Evolutionary conservation across 2,329 filamentous ascomycete genomes (phyloP).

Genomic region (Neophaeococcomyces aloes): DNA sequence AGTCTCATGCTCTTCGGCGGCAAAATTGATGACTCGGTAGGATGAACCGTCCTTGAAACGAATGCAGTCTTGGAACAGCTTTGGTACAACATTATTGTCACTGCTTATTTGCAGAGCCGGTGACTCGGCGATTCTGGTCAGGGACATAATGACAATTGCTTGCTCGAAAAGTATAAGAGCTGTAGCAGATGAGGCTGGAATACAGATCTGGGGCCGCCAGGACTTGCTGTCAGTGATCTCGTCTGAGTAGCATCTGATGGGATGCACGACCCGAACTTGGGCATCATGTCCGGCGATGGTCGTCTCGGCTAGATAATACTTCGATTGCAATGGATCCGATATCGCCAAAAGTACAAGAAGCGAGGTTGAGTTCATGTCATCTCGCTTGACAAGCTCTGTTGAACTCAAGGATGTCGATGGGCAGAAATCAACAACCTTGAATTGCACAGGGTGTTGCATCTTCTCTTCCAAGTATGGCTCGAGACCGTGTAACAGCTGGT

Average conservation of each 20-base stretch:
- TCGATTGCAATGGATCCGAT: constrained; percentile 42
- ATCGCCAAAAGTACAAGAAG: constrained; percentile 54
- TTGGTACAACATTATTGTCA: constrained; percentile 52
- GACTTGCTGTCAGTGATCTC: constrained; percentile 31
- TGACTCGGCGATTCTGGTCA: constrained; percentile 55
- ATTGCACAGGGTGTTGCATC: constrained; percentile 26
- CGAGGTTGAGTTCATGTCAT: constrained; percentile 34
- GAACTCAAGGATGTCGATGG: constrained; percentile 6
- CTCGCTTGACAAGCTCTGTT: constrained; percentile 22
- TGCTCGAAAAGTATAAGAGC: constrained; percentile 73
- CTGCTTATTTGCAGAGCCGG: constrained; percentile 66
- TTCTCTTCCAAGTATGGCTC: constrained; percentile 40
- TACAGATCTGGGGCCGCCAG: constrained; percentile 56
- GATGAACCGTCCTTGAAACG: constrained; percentile 54
- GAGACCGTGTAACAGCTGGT: constrained; percentile 53
- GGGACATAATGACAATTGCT: constrained; percentile 66
- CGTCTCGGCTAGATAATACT: constrained; percentile 68
- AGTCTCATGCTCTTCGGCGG: constrained; percentile 34
- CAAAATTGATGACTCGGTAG: constrained; percentile 41
- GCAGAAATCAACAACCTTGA: constrained; percentile 67
- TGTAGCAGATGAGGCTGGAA: constrained; percentile 68
- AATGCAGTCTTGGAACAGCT: constrained; percentile 75
- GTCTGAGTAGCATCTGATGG: constrained; percentile 54
- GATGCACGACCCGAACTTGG: constrained; percentile 56
- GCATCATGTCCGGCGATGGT: constrained; percentile 45